Evolutionary conservation across 176 grass and related monocot species (phyloP), one percentile per base, ranked within the genome.

Genomic region (Dactylis glomerata): DNA sequence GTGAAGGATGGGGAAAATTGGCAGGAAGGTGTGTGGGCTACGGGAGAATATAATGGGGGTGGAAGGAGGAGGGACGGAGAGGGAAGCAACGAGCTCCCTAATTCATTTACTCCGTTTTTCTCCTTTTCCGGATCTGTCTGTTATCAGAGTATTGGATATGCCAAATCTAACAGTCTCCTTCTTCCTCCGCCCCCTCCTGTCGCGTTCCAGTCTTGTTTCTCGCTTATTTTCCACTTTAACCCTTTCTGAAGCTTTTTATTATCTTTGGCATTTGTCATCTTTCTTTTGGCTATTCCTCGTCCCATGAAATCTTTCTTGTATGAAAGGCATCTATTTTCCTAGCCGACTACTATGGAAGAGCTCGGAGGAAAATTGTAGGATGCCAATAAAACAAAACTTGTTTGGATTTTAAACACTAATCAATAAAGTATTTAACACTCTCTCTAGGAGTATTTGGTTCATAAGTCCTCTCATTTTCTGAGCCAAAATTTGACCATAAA

Each of bases 1-100:
- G 80, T 45, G 84, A 37, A 49, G 46, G 81, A 80, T 71, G 44
- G 76, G 58, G 49, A 40, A 62, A 87, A 81, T 84, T 83, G 61
- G 75, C 4, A 68, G 80, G 75, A 57, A 79, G 68, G 58, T 32
- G 80, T 67, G 84, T 67, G 80, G 67, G 45, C 36, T 13, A 46
- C 27, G 47, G 66, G 74, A 61, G 74, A 90, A 87, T 90, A 80
- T 90, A 90, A 84, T 2, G 83, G 31, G 52, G 63, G 42, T 55
- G 64, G 36, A 9, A 13, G 64, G 59, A 20, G 16, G 42, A 9
- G 2, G 17, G 15, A 36, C 33, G 17, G 33, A 45, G 52, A 79
- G 2, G 69, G 81, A 84, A 84, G 75, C 75, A 87, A 83, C 68
- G 38, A 15, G 30, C 41, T 76, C 59, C 50, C n/a, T 64, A 2